Evolutionary conservation across 1,284 basidiomycete genomes (phyloP), one percentile per base, ranked within the genome.

Genomic region (Cystobasidium slooffiae): DNA sequence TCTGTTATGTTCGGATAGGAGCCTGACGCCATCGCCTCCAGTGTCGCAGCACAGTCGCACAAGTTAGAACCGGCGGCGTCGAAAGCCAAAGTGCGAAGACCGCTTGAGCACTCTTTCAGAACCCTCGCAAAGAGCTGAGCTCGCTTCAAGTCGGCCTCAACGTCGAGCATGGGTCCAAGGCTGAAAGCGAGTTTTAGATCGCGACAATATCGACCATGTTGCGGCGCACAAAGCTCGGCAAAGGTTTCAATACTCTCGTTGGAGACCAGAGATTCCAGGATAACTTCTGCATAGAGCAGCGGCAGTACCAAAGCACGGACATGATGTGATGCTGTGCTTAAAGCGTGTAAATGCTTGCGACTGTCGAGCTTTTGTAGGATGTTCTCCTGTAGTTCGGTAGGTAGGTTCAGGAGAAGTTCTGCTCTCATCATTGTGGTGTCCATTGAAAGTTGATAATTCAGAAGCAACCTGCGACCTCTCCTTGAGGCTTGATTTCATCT

Each of bases 351-450:
- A 44, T 63, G 41, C 16, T 49, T 24, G 18, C 6, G 47, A 16
- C 46, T 53, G n/a, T 51, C 47, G 24, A 63, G 8, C 12, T 12
- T n/a, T 10, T 24, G 16, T 6, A 63, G 31, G 24, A 63, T 72
- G 6, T 72, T 31, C 14, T 41, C n/a, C 69, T 72, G 69, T 8
- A 61, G 41, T 39, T 72, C 69, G 20, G 22, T 62, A 6, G 69
- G 61, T 24, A 72, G 18, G 14, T 7, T 7, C 10, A 16, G 3
- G 47, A 69, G 61, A 4, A 37, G 59, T 31, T 63, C 20, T 12
- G 39, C 10, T 56, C 18, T 65, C 20, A 39, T 14, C 39, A 8
- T 37, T 24, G 22, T 58, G 31, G 10, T 58, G 22, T 8, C 9
- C 10, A 12, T 9, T 7, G 20, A 14, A 12, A 39, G 55, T 31